Evolutionary conservation across 2,329 filamentous ascomycete species (phyloP), one percentile per base, ranked within the genome.

Genomic region (Diaporthe sp.): DNA sequence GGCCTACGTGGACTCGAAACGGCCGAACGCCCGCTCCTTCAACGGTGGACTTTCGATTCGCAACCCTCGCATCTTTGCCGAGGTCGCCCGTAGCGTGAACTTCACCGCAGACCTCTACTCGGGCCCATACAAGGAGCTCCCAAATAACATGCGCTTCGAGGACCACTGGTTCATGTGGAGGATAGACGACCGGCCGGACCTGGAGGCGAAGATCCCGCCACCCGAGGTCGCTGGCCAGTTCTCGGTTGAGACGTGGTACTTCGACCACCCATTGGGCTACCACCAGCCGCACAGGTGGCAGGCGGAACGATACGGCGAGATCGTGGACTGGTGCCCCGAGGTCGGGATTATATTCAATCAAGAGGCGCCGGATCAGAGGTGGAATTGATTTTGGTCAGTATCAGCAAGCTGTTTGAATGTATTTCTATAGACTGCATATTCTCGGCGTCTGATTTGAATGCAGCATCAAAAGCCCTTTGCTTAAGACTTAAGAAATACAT

Each of bases 31-130:
- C 42, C 19, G 73, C 3, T 78, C 78, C 9, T 82, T 79, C 76
- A 81, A 82, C 73, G 82, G 81, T 32, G 81, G 80, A 0, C 72
- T 83, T 19, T 82, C 81, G 19, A 72, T 83, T n/a, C 79, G 82
- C 3, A 81, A 79, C 72, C 79, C 79, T 30, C 77, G 74, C n/a
- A 71, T 80, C 66, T 75, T 78, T 6, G 69, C 78, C 7, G 47
- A 61, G 2, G 70, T 79, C 37, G 53, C 76, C 1, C 66, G 73
- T 9, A 25, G 55, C 63, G 5, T 37, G 4, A 66, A 66, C 32
- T 71, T 73, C 71, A 75, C 44, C 12, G 50, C 51, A 2, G 53
- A 68, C 56, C 25, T 65, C 12, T 8, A 56, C 30, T 70, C 71
- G 1, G 63, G 53, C 2, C 61, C 61, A 1, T 27, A 59, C 30